These are phyloP conservation scores for Phascolomyces articulosus DNA, from an alignment of 371 early-diverging fungal genomes.

Conservation along the genomic window DNA sequence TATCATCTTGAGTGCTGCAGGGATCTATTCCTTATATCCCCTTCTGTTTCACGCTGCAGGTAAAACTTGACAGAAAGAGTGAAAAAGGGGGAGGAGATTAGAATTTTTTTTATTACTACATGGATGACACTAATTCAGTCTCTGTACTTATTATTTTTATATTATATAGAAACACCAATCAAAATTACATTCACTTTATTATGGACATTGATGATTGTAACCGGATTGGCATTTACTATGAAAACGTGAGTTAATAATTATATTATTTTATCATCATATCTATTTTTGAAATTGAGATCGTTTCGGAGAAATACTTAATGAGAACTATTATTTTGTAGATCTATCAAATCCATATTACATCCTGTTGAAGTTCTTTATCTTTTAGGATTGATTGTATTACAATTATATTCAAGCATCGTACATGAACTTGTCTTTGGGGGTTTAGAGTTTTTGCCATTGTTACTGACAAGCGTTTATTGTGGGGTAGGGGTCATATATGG, in stretches of 20 bases:
- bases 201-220: slow-evolving; percentile 60
- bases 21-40: slow-evolving; percentile 85
- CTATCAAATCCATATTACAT: slow-evolving; percentile 29
- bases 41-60: slow-evolving; percentile 79
- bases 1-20: slow-evolving; percentile 70
- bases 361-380: slow-evolving; percentile 67
- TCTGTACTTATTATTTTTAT: neutral
- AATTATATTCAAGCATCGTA: slow-evolving; percentile 58
- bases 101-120: neutral
- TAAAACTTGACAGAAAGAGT: slow-evolving; percentile 24
- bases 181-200: slow-evolving; percentile 56
- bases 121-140: neutral
- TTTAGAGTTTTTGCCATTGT: slow-evolving; percentile 82
- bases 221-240: slow-evolving; percentile 36
- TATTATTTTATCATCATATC: neutral
- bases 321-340: slow-evolving; percentile 14
- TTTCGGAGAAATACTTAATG: neutral
- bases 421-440: slow-evolving; percentile 60
- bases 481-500: slow-evolving; percentile 80
- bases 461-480: slow-evolving; percentile 81
- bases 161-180: slow-evolving; percentile 62
- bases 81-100: neutral
- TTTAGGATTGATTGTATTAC: slow-evolving; percentile 65
- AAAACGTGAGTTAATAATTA: neutral
- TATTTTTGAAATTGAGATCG: too few relatives aligned